phyloP scores from a whole-genome alignment of 257 asterid genomes.

The Verbena officinalis region DNA sequence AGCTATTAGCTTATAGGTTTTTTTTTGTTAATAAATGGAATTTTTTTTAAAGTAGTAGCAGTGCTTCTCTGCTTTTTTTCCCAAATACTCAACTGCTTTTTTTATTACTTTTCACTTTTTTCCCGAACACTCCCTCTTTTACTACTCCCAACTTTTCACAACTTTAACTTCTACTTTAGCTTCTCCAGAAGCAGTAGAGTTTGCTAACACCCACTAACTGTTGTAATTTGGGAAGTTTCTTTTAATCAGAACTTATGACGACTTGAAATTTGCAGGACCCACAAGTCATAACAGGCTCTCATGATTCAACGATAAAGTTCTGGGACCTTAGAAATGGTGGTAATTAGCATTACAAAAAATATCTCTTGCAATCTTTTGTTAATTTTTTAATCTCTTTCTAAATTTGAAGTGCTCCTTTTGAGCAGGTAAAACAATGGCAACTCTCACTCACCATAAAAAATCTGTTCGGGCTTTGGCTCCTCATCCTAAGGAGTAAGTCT shows the following conservation, averaged over 20 bases:
- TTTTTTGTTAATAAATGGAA: too few species aligned
- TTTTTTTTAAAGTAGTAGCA: too few species aligned
- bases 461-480: constrained; percentile 88
- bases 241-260: constrained; percentile 22
- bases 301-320: constrained; percentile 86
- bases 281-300: constrained; percentile 96
- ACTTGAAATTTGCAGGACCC: constrained; percentile 79
- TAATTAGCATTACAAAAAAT: constrained; percentile 1
- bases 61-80: too few species aligned
- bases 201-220: too few species aligned
- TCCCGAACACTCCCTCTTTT: too few species aligned
- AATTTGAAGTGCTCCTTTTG: constrained; percentile 31
- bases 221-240: constrained; percentile 17
- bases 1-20: too few species aligned
- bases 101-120: too few species aligned
- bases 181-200: too few species aligned
- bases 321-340: constrained; percentile 94
- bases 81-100: too few species aligned
- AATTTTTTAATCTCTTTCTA: constrained; percentile 19
- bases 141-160: too few species aligned
- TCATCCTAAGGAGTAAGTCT: constrained; percentile 78
- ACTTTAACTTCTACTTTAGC: too few species aligned
- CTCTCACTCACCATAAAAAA: constrained; percentile 88
- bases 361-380: neutral
- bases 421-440: constrained; percentile 84